Evolutionary conservation across 352 stramenopile species (phyloP).

Genomic region (Peronospora farinosa): DNA sequence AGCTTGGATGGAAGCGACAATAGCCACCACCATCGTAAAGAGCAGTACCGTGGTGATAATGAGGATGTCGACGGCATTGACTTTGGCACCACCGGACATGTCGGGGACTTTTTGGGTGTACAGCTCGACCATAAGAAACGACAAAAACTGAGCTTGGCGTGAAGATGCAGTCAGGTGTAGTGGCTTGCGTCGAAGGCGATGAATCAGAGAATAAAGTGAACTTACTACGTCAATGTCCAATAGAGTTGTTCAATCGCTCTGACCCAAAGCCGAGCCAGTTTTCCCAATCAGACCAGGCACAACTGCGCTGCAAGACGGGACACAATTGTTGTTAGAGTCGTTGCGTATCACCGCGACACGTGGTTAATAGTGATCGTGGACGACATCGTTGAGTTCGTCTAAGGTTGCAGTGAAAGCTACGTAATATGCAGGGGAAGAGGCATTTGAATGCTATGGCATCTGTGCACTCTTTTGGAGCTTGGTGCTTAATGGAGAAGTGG

Average conservation of each 20-base stretch:
- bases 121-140: constrained; percentile 23
- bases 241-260: constrained; percentile 16
- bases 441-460: too few species aligned
- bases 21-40: constrained; percentile 32
- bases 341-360: too few species aligned
- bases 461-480: too few species aligned
- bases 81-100: constrained; percentile 25
- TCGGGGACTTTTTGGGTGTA: constrained; percentile 28
- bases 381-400: not conserved
- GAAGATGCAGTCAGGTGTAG: not conserved
- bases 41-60: constrained; percentile 31
- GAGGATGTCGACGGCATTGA: constrained; percentile 31
- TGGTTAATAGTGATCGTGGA: not conserved
- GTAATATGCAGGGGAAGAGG: too few species aligned
- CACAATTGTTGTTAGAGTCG: constrained; percentile 1
- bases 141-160: constrained; percentile 3
- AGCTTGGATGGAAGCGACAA: constrained; percentile 34
- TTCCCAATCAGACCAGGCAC: constrained; percentile 19
- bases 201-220: constrained; percentile 26
- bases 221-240: constrained; percentile 2
- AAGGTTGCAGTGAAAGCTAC: not conserved
- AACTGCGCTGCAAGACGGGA: constrained; percentile 18
- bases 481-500: too few species aligned
- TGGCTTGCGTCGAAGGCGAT: constrained; percentile 5
- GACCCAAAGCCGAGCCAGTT: constrained; percentile 19